phyloP scores from a whole-genome alignment of 768 basidiomycete species.

The Russula sp. region DNA sequence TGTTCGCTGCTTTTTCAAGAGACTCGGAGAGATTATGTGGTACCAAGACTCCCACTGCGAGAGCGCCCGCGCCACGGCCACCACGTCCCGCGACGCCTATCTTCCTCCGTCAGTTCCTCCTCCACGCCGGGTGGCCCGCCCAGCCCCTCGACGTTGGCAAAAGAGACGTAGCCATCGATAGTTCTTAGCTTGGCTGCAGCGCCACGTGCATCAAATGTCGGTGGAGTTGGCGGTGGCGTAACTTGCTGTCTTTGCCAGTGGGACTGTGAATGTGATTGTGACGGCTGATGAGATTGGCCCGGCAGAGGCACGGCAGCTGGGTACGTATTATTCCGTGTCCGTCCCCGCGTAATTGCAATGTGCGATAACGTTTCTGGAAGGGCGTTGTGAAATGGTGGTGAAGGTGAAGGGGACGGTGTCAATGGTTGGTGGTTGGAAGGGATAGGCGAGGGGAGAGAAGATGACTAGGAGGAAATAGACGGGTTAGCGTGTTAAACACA shows the following conservation, averaged over 20 bases:
- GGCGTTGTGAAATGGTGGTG: slow-evolving; percentile 22
- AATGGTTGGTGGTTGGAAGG: slow-evolving; percentile 24
- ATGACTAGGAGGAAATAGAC: slow-evolving; percentile 13
- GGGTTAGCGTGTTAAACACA: background rate
- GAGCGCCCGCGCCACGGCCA: slow-evolving; percentile 24
- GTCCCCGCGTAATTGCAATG: slow-evolving; percentile 19
- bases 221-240: slow-evolving; percentile 35
- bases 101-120: slow-evolving; percentile 33
- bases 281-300: background rate
- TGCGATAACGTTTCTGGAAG: slow-evolving; percentile 17
- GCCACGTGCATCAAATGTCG: slow-evolving; percentile 57
- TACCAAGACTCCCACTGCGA: slow-evolving; percentile 19
- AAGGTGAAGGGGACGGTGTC: slow-evolving; percentile 29
- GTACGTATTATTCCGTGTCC: slow-evolving; percentile 24
- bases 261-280: background rate
- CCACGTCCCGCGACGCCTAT: slow-evolving; percentile 15
- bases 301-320: slow-evolving; percentile 3
- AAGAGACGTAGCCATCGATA: slow-evolving; percentile 65
- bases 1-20: slow-evolving; percentile 7
- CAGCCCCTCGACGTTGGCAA: slow-evolving; percentile 62
- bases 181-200: slow-evolving; percentile 56
- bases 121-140: slow-evolving; percentile 55
- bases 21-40: background rate
- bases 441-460: slow-evolving; percentile 23
- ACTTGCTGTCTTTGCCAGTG: slow-evolving; percentile 23